A percentile compares a stretch with the other conserved stretches of the same genome.
Conservation (phyloP, 2,329 filamentous ascomycete species). For the Aspergillus sp. region DNA sequence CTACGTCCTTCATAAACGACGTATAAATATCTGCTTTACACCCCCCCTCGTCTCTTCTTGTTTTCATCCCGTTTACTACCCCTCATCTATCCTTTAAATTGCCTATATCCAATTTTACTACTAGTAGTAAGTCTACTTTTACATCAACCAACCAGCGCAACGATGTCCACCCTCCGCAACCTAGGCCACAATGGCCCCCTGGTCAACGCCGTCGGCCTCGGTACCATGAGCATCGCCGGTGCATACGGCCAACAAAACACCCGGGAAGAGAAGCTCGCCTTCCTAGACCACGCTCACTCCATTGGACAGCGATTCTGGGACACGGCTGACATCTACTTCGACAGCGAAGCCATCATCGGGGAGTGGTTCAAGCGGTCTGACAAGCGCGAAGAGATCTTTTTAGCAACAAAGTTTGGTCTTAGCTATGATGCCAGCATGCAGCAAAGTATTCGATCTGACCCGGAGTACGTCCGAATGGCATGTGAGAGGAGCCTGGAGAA, state of each 20-base stretch:
- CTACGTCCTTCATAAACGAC: no score
- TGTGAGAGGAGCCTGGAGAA: slow-evolving; percentile 39
- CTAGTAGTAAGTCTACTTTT: not conserved
- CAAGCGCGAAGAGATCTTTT: slow-evolving; percentile 45
- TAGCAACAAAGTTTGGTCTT: slow-evolving; percentile 44
- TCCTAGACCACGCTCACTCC: slow-evolving; percentile 35
- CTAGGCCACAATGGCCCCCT: slow-evolving; percentile 25
- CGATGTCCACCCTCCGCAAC: not conserved
- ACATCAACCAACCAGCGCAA: not conserved
- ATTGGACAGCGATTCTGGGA: slow-evolving; percentile 38
- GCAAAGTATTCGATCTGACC: slow-evolving; percentile 35
- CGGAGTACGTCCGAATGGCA: slow-evolving; percentile 39
- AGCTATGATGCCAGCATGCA: slow-evolving; percentile 21
- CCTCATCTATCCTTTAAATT: no score
- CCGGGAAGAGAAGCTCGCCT: slow-evolving; percentile 19
- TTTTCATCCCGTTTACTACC: no score
- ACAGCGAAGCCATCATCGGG: slow-evolving; percentile 35
- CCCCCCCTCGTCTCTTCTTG: no score
- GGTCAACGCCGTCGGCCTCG: slow-evolving; percentile 29
- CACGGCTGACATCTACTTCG: slow-evolving; percentile 35
- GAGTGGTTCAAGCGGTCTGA: slow-evolving; percentile 45
- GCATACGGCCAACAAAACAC: slow-evolving; percentile 23
- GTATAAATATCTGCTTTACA: no score
- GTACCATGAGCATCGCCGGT: slow-evolving; percentile 28
- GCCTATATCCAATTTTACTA: no score